Percentiles rank a stretch among this genome's conserved stretches.
phyloP scores from a whole-genome alignment of 1,284 basidiomycete genomes.

The Sanguinoderma infundibulare region DNA sequence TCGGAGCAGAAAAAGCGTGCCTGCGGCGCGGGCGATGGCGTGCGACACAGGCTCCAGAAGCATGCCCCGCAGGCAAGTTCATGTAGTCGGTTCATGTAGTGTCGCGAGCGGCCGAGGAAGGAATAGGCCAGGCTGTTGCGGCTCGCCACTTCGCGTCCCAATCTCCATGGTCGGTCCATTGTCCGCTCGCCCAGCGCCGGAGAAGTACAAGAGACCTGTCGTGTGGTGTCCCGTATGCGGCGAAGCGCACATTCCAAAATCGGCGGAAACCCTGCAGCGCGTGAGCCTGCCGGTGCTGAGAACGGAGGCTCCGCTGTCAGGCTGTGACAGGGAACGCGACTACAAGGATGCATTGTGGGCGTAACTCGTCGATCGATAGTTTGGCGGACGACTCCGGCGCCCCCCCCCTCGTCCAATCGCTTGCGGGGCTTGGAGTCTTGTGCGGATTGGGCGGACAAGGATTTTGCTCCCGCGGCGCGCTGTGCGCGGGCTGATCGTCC shows the following conservation, averaged over 20 bases:
- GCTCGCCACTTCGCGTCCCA: neutral
- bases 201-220: neutral
- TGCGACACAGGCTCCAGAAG: neutral
- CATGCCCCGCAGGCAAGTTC: neutral
- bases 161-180: neutral
- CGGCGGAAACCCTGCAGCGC: neutral
- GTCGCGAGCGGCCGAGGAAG: neutral
- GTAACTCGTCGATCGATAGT: too few species aligned
- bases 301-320: neutral
- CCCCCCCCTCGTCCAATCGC: neutral
- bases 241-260: neutral
- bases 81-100: slow-evolving; percentile 1
- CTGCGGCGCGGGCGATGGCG: neutral
- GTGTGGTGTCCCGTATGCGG: neutral
- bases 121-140: slow-evolving; percentile 5
- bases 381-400: too few species aligned
- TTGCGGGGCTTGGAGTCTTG: neutral
- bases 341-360: slow-evolving; percentile 7
- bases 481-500: slow-evolving; percentile 1
- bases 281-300: neutral
- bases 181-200: neutral
- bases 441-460: slow-evolving; percentile 6
- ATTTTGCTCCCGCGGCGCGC: slow-evolving; percentile 19
- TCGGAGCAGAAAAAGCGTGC: neutral
- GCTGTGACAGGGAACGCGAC: neutral